Evolutionary conservation across 2,329 filamentous ascomycete species (phyloP).

Genomic region (Botrytis aclada): DNA sequence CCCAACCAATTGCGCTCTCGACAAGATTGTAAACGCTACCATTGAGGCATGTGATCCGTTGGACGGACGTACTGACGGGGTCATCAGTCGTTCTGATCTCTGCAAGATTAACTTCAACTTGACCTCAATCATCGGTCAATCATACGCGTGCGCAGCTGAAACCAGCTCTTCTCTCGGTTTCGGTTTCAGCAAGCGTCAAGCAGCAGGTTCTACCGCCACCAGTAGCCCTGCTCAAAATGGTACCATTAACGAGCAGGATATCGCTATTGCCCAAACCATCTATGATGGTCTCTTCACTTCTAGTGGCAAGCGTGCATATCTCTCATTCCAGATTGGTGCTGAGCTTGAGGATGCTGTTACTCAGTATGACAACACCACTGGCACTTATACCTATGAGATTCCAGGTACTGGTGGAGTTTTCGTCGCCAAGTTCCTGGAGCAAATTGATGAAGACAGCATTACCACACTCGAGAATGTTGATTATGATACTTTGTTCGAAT

Average conservation of each 20-base stretch:
- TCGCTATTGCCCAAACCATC: neutral
- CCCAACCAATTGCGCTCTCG: neutral
- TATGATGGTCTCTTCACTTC: neutral
- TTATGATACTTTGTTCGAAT: neutral
- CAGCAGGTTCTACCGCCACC: neutral
- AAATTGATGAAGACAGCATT: neutral
- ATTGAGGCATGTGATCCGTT: neutral
- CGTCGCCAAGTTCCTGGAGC: neutral
- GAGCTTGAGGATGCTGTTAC: neutral
- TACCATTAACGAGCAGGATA: neutral
- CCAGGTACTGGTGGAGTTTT: neutral
- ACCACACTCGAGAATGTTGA: neutral
- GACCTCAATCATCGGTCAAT: neutral
- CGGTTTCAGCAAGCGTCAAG: neutral
- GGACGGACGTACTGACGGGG: neutral
- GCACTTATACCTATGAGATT: neutral
- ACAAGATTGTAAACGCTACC: neutral
- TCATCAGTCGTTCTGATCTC: neutral
- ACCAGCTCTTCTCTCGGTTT: neutral
- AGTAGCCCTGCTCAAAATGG: neutral
- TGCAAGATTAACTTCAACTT: neutral
- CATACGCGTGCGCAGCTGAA: neutral
- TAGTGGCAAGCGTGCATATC: neutral
- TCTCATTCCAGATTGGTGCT: neutral
- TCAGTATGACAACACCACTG: neutral